Conservation (phyloP, 305 asterid genomes). For the Nicotiana rustica region DNA sequence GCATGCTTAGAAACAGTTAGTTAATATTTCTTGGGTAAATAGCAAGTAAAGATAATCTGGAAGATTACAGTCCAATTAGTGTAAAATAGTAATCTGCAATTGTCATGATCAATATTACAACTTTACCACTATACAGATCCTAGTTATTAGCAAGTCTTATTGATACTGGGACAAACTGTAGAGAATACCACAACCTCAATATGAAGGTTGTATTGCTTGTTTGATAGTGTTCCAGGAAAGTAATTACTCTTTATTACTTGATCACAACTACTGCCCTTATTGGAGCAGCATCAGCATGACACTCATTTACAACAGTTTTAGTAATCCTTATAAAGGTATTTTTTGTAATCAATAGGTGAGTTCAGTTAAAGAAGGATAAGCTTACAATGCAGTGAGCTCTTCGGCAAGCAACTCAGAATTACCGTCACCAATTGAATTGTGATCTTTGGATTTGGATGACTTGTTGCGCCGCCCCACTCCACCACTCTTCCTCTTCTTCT, state of each 20-base stretch:
- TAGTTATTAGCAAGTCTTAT: not conserved
- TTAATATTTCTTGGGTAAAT: too few species aligned
- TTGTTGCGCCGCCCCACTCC: conserved; percentile 56
- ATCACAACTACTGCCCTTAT: not conserved
- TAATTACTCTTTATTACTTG: not conserved
- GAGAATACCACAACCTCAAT: not conserved
- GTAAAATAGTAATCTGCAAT: too few species aligned
- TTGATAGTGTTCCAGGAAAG: not conserved
- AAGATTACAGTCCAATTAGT: too few species aligned
- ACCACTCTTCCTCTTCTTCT: conserved; percentile 72
- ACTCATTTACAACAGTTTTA: not conserved
- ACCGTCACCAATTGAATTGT: conserved; percentile 55
- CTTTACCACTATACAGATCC: not conserved
- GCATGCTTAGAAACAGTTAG: too few species aligned
- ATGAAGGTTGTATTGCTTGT: not conserved
- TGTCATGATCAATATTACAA: too few species aligned
- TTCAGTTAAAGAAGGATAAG: not conserved
- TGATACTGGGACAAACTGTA: not conserved
- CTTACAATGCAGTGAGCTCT: conserved; percentile 88
- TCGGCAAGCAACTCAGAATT: conserved; percentile 70
- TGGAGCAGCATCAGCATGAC: not conserved
- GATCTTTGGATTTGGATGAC: conserved; percentile 76
- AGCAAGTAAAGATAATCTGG: too few species aligned
- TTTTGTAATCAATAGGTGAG: conserved; percentile 5
- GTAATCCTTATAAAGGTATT: not conserved